These are phyloP conservation scores for Volvox reticuliferus DNA, from an alignment of 139 green algal genomes.

Conservation along the genomic window DNA sequence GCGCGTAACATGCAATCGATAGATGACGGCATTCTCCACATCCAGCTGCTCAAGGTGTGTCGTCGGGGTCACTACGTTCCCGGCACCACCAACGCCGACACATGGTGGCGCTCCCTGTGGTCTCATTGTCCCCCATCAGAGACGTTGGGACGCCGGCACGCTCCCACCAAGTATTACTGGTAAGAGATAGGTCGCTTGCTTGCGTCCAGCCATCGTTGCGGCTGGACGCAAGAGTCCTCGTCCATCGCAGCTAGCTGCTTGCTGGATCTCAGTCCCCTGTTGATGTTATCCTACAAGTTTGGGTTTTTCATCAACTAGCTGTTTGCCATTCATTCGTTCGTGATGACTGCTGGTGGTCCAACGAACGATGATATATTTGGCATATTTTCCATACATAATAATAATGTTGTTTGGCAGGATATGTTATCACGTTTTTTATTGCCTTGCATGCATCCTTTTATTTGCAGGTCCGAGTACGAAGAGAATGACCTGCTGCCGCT, in stretches of 20 bases:
- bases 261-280: no score
- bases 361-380: no score
- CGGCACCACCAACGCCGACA: slow-evolving; percentile 81
- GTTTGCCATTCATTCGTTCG: no score
- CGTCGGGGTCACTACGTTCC: slow-evolving; percentile 82
- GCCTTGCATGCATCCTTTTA: no score
- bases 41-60: slow-evolving; percentile 86
- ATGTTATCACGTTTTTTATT: no score
- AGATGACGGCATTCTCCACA: slow-evolving; percentile 82
- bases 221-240: not conserved
- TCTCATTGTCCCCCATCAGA: not conserved
- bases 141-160: not conserved
- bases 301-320: not conserved
- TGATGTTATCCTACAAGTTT: not conserved
- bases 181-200: not conserved
- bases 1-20: not conserved
- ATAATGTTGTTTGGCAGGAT: no score
- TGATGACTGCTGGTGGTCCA: no score
- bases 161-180: slow-evolving; percentile 44
- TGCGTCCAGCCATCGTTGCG: not conserved
- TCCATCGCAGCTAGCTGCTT: not conserved
- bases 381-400: no score
- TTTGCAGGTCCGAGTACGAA: slow-evolving; percentile 37
- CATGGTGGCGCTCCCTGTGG: slow-evolving; percentile 76
- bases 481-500: slow-evolving; percentile 6